Conservation (phyloP, 2,329 filamentous ascomycete genomes). For the Diaporthe nobilis region DNA sequence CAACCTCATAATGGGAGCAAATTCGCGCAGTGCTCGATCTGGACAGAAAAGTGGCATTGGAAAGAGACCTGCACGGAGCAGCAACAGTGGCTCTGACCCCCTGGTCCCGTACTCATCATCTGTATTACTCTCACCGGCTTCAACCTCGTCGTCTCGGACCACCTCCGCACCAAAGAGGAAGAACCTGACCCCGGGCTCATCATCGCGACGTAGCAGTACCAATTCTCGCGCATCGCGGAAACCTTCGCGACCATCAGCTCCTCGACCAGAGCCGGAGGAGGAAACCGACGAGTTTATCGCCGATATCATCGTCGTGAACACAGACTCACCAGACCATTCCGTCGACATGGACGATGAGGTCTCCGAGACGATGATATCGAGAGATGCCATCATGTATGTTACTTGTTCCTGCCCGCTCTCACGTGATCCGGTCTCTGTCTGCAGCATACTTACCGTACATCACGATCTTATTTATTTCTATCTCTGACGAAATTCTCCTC, state of each 20-base stretch:
- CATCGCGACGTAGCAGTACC: slow-evolving; percentile 35
- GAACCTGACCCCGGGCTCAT: not conserved
- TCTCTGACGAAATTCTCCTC: slow-evolving; percentile 13
- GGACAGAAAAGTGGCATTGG: slow-evolving; percentile 52
- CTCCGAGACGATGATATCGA: slow-evolving; percentile 43
- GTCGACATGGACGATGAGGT: slow-evolving; percentile 50
- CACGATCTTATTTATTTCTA: not conserved
- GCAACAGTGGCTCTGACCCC: slow-evolving; percentile 35
- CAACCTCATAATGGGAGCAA: slow-evolving; percentile 50
- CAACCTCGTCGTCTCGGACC: slow-evolving; percentile 9
- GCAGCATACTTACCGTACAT: not conserved
- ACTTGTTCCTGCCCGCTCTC: not conserved
- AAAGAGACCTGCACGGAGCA: slow-evolving; percentile 47
- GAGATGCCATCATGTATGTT: slow-evolving; percentile 44
- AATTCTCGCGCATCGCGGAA: slow-evolving; percentile 26
- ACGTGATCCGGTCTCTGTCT: slow-evolving; percentile 16
- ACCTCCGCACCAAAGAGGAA: slow-evolving; percentile 28
- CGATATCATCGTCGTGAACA: slow-evolving; percentile 62
- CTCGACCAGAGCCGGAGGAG: slow-evolving; percentile 5
- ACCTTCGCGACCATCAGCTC: slow-evolving; percentile 1
- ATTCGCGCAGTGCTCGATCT: slow-evolving; percentile 50
- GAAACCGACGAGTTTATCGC: slow-evolving; percentile 51
- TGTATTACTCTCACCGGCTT: slow-evolving; percentile 33
- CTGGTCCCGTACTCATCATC: slow-evolving; percentile 28
- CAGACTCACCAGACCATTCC: slow-evolving; percentile 55